A percentile compares a stretch with the other conserved stretches of the same genome.
These are phyloP conservation scores for Entomortierella parvispora DNA, from an alignment of 192 early-diverging fungal genomes.

Conservation along the genomic window DNA sequence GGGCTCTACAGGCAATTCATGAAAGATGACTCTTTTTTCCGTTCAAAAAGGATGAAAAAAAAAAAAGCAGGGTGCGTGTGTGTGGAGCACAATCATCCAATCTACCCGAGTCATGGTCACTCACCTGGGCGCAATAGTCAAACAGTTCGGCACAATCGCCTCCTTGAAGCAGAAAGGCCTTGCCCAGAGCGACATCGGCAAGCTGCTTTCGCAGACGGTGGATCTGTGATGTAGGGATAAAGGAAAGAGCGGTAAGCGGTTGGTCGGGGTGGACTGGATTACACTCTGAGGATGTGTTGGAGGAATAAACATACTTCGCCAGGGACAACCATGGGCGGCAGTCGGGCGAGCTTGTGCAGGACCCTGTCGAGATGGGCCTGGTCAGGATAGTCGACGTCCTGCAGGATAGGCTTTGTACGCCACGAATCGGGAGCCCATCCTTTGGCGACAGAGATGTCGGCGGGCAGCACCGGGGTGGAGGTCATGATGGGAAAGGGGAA, in stretches of 20 bases:
- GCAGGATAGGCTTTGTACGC: conserved; percentile 76
- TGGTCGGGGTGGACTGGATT: too few species aligned
- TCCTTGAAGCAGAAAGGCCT: conserved; percentile 94
- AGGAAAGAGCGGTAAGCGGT: background rate
- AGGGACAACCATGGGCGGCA: conserved; percentile 89
- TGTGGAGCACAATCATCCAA: too few species aligned
- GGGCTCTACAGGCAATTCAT: conserved; percentile 58
- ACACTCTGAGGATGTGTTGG: too few species aligned
- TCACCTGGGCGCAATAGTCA: conserved; percentile 91
- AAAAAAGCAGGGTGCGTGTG: too few species aligned
- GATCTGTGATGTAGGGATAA: conserved; percentile 60
- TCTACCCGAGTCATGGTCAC: too few species aligned
- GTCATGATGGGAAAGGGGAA: background rate
- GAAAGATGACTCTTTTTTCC: background rate
- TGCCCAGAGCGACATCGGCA: conserved; percentile 85
- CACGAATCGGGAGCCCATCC: conserved; percentile 74
- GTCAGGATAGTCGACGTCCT: conserved; percentile 89
- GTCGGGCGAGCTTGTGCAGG: conserved; percentile 71
- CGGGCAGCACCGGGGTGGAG: background rate
- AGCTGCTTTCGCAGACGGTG: conserved; percentile 82
- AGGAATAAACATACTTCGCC: conserved; percentile 85
- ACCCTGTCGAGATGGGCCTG: conserved; percentile 72
- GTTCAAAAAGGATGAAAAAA: background rate
- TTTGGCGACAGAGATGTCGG: conserved; percentile 1
- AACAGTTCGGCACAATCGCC: conserved; percentile 98